Evolutionary conservation across 768 basidiomycete species (phyloP).

Genomic region (Crassisporium funariophilum): DNA sequence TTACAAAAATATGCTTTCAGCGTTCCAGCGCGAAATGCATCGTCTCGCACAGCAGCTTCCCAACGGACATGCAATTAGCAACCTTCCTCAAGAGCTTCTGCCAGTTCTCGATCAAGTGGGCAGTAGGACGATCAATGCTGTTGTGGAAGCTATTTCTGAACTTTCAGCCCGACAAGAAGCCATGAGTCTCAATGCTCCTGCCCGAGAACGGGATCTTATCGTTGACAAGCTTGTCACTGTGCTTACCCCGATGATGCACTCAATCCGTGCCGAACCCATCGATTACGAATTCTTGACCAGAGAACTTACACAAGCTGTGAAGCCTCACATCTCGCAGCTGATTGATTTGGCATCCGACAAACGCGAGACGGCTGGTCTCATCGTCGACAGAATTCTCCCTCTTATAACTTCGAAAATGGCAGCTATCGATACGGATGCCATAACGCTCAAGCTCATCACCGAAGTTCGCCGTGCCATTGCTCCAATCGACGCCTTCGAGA

Average conservation of each 20-base stretch:
- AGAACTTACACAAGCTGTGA: constrained; percentile 81
- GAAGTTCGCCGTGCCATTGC: constrained; percentile 75
- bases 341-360: constrained; percentile 90
- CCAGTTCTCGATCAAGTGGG: constrained; percentile 61
- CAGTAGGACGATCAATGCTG: constrained; percentile 55
- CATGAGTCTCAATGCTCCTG: constrained; percentile 45
- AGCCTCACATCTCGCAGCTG: constrained; percentile 85
- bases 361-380: constrained; percentile 81
- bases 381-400: constrained; percentile 72
- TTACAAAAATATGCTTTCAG: constrained; percentile 58
- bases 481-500: constrained; percentile 81
- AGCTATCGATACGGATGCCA: constrained; percentile 51
- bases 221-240: constrained; percentile 60
- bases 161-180: constrained; percentile 59
- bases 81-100: constrained; percentile 34
- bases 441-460: constrained; percentile 60
- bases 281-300: constrained; percentile 80
- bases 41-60: constrained; percentile 47
- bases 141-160: constrained; percentile 62
- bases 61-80: constrained; percentile 22
- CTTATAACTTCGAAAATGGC: constrained; percentile 51
- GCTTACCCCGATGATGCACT: constrained; percentile 61
- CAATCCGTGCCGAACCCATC: constrained; percentile 64
- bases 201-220: constrained; percentile 59
- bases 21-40: constrained; percentile 63